These are phyloP conservation scores for Verruconis gallopava DNA, from an alignment of 2,329 filamentous ascomycete species.

Conservation along the genomic window DNA sequence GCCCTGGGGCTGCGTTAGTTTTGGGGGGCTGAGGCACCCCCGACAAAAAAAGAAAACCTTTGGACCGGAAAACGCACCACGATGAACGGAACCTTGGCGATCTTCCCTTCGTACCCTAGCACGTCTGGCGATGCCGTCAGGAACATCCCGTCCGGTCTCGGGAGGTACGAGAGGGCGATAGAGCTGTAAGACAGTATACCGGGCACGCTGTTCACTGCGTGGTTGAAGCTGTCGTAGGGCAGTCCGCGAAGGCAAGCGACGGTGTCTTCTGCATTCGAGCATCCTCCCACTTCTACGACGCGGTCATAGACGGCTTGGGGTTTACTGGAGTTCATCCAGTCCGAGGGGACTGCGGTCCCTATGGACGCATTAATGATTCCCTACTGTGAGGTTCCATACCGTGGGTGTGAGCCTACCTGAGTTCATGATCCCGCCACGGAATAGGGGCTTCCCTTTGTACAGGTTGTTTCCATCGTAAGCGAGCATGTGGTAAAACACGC, in stretches of 20 bases:
- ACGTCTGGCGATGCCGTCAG: conserved; percentile 51
- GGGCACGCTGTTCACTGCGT: conserved; percentile 58
- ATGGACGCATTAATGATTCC: neutral
- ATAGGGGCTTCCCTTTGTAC: conserved; percentile 47
- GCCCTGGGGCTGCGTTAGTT: no score
- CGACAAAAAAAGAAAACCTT: no score
- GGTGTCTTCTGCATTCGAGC: conserved; percentile 16
- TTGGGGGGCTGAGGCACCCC: no score
- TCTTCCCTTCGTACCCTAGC: conserved; percentile 39
- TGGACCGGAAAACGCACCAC: conserved; percentile 62
- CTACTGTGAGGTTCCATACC: neutral
- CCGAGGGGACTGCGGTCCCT: conserved; percentile 17
- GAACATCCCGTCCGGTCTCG: conserved; percentile 51
- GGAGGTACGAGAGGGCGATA: conserved; percentile 59
- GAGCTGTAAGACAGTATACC: conserved; percentile 54
- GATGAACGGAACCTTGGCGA: conserved; percentile 49
- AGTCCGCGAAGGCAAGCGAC: conserved; percentile 36
- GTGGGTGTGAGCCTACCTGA: neutral
- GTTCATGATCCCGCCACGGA: conserved; percentile 64
- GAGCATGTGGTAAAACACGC: conserved; percentile 27
- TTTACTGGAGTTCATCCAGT: conserved; percentile 11
- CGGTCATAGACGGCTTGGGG: neutral
- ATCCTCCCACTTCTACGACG: neutral
- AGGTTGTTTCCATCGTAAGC: conserved; percentile 23
- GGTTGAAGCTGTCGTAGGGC: conserved; percentile 38